A percentile compares a stretch with the other conserved stretches of the same genome.
Conservation (phyloP, 495 filamentous ascomycete species). For the Penicillium malachiteum region DNA sequence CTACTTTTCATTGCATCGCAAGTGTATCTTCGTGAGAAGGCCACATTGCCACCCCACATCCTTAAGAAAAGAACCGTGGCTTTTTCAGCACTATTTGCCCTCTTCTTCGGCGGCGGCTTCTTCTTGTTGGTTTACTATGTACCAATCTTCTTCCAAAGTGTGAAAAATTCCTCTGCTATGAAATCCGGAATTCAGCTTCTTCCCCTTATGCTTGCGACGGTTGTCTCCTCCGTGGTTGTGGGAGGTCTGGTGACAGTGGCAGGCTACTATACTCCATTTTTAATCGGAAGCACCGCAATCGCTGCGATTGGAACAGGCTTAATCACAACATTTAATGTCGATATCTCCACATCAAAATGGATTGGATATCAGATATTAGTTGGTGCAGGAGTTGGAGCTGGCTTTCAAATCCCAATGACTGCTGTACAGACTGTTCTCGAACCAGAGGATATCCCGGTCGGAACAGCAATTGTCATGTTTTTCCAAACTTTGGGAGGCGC, state of each 20-base stretch:
- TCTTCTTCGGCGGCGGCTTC: slow-evolving; percentile 47
- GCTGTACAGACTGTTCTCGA: slow-evolving; percentile 30
- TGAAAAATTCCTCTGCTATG: slow-evolving; percentile 62
- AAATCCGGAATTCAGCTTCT: slow-evolving; percentile 54
- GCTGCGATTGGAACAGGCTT: slow-evolving; percentile 63
- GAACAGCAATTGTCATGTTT: slow-evolving; percentile 61
- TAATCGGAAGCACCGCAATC: slow-evolving; percentile 54
- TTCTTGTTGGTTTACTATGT: slow-evolving; percentile 46
- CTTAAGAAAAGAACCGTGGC: slow-evolving; percentile 48
- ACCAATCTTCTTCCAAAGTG: slow-evolving; percentile 51
- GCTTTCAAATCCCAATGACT: slow-evolving; percentile 44
- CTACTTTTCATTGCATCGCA: slow-evolving; percentile 32
- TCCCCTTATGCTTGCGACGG: slow-evolving; percentile 36
- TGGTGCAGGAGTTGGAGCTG: slow-evolving; percentile 53
- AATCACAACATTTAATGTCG: slow-evolving; percentile 52
- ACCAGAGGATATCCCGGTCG: slow-evolving; percentile 20
- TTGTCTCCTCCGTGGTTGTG: slow-evolving; percentile 28
- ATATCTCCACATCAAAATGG: slow-evolving; percentile 48
- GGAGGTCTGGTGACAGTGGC: slow-evolving; percentile 56
- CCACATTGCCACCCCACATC: slow-evolving; percentile 32
- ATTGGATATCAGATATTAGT: slow-evolving; percentile 61
- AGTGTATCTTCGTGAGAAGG: slow-evolving; percentile 20
- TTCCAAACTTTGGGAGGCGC: slow-evolving; percentile 68
- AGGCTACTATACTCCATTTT: slow-evolving; percentile 71
- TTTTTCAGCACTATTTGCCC: slow-evolving; percentile 50